Percentiles rank a stretch among this genome's conserved stretches.
Evolutionary conservation across 2,329 filamentous ascomycete genomes (phyloP).

Genomic region (Akanthomyces lecanii): DNA sequence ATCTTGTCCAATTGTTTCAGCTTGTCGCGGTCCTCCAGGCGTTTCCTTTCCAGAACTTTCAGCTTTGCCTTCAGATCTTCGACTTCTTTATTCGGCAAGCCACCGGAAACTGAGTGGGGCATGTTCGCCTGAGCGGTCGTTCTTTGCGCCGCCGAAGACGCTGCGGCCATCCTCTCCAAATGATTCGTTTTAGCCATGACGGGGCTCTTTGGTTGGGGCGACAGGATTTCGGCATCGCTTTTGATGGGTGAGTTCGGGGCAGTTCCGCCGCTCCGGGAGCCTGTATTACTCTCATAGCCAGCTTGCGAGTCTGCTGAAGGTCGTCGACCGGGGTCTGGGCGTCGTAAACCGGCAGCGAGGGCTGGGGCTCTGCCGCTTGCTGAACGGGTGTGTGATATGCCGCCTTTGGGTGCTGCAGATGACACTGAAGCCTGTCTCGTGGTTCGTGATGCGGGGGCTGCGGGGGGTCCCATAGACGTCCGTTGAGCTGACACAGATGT

Average conservation of each 20-base stretch:
- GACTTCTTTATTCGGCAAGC: conserved; percentile 61
- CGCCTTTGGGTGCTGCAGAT: conserved; percentile 33
- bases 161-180: conserved; percentile 48
- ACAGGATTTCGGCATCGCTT: conserved; percentile 47
- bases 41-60: conserved; percentile 80
- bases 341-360: conserved; percentile 33
- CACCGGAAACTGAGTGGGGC: conserved; percentile 41
- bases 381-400: conserved; percentile 33
- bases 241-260: conserved; percentile 41
- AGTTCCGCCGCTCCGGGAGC: conserved; percentile 24
- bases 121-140: conserved; percentile 27
- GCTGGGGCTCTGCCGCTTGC: conserved; percentile 38
- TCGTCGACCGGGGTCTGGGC: conserved; percentile 38
- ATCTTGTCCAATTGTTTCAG: conserved; percentile 73
- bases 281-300: conserved; percentile 38
- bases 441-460: conserved; percentile 41
- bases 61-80: conserved; percentile 88
- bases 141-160: conserved; percentile 30
- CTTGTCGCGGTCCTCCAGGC: conserved; percentile 79
- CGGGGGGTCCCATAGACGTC: conserved; percentile 65
- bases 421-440: conserved; percentile 43
- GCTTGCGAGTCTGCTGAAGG: conserved; percentile 45
- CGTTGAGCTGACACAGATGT: conserved; percentile 51
- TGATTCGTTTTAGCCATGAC: conserved; percentile 47
- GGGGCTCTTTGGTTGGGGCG: conserved; percentile 48